Evolutionary conservation across 2,329 filamentous ascomycete species (phyloP).

Genomic region (Xylaria sp.): DNA sequence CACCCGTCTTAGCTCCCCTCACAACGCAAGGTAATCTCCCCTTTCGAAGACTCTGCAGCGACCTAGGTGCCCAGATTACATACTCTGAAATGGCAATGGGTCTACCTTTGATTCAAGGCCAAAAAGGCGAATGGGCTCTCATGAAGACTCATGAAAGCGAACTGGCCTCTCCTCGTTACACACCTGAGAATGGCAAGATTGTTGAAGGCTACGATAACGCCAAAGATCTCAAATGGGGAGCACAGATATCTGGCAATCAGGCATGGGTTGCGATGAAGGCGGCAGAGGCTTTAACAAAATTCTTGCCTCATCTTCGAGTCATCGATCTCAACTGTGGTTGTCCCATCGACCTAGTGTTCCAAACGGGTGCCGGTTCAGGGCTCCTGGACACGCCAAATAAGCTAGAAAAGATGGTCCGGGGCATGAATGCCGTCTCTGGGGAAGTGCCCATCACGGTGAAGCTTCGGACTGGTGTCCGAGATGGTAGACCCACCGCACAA

Average conservation of each 20-base stretch:
- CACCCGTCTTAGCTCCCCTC: conserved; percentile 89
- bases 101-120: conserved; percentile 86
- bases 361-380: conserved; percentile 87
- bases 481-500: conserved; percentile 79
- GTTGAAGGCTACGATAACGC: conserved; percentile 83
- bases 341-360: conserved; percentile 93
- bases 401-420: conserved; percentile 91
- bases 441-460: conserved; percentile 94
- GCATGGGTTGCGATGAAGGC: conserved; percentile 91
- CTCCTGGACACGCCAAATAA: conserved; percentile 89
- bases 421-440: conserved; percentile 93
- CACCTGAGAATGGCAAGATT: conserved; percentile 60
- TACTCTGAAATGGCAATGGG: conserved; percentile 99
- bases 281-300: conserved; percentile 79
- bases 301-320: conserved; percentile 84
- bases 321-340: conserved; percentile 98
- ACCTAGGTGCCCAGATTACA: conserved; percentile 89
- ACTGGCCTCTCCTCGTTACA: conserved; percentile 74
- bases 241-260: conserved; percentile 91
- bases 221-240: conserved; percentile 87
- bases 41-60: conserved; percentile 88
- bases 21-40: conserved; percentile 97
- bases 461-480: conserved; percentile 89
- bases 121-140: conserved; percentile 92
- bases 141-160: conserved; percentile 93